Percentiles rank a stretch among this genome's conserved stretches.
Evolutionary conservation across 257 asterid genomes (phyloP).

Genomic region (Misopates orontium): DNA sequence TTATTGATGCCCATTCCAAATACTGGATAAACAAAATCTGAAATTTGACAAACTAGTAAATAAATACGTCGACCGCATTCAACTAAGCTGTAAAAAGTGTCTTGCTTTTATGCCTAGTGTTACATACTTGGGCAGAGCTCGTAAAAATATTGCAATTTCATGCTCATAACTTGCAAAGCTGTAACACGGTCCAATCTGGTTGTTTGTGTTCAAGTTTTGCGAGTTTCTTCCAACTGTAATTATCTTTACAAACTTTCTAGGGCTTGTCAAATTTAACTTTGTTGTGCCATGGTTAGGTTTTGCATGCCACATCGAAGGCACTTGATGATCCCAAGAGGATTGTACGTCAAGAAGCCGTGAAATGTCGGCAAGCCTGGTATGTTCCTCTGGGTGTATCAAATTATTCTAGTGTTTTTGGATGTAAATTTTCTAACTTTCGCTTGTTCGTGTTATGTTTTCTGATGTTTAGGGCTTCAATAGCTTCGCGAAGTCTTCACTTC

Average conservation of each 20-base stretch:
- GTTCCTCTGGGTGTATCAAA: slow-evolving; percentile 1
- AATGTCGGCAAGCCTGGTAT: slow-evolving; percentile 88
- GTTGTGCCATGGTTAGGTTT: slow-evolving; percentile 54
- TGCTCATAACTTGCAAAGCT: not conserved
- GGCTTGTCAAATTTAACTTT: slow-evolving; percentile 16
- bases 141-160: slow-evolving; percentile 11
- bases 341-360: slow-evolving; percentile 90
- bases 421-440: not conserved
- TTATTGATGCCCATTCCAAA: not conserved
- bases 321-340: slow-evolving; percentile 86
- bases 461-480: slow-evolving; percentile 59
- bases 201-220: slow-evolving; percentile 5
- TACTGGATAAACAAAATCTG: not conserved
- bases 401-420: slow-evolving; percentile 1
- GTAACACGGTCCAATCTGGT: slow-evolving; percentile 5
- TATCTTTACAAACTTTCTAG: not conserved
- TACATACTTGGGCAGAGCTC: not conserved
- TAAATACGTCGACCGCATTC: not conserved
- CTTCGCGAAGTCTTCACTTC: slow-evolving; percentile 50
- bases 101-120: not conserved
- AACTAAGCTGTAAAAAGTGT: not conserved
- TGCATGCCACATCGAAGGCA: slow-evolving; percentile 67
- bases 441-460: slow-evolving; percentile 6
- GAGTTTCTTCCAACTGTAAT: not conserved
- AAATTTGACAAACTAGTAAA: not conserved